These are phyloP conservation scores for Nemania abortiva DNA, from an alignment of 2,329 filamentous ascomycete genomes.

Conservation along the genomic window DNA sequence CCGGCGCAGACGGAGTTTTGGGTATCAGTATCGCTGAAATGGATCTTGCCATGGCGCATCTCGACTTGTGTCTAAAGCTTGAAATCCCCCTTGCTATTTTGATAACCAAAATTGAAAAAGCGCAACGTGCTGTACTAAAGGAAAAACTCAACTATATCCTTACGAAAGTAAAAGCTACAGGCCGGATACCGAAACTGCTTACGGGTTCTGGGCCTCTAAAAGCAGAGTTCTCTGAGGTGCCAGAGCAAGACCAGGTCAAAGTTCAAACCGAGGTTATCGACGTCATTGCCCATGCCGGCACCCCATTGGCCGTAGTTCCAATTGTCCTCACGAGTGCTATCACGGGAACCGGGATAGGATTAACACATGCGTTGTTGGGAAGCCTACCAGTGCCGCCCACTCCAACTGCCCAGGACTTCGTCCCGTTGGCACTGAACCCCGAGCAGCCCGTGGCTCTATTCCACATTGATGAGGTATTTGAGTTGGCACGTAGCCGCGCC, in stretches of 20 bases:
- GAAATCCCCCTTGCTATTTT: conserved; percentile 82
- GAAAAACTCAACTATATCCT: conserved; percentile 79
- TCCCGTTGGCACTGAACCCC: conserved; percentile 67
- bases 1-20: conserved; percentile 62
- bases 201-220: conserved; percentile 59
- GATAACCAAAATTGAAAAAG: conserved; percentile 91
- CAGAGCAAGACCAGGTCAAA: conserved; percentile 67
- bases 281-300: conserved; percentile 59
- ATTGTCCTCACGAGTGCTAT: conserved; percentile 90
- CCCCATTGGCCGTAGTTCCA: conserved; percentile 72
- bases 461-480: conserved; percentile 92
- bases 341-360: conserved; percentile 83
- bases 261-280: conserved; percentile 66
- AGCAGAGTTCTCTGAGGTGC: conserved; percentile 68
- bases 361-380: conserved; percentile 84
- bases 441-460: conserved; percentile 77
- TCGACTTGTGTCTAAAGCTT: conserved; percentile 86
- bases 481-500: conserved; percentile 73
- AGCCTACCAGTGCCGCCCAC: conserved; percentile 76
- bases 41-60: conserved; percentile 81
- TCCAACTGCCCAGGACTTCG: conserved; percentile 66
- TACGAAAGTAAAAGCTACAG: conserved; percentile 79
- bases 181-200: conserved; percentile 81
- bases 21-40: conserved; percentile 67
- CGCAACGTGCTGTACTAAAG: conserved; percentile 77